phyloP scores from a whole-genome alignment of 495 filamentous ascomycete genomes.

The Aspergillus bertholletiae region DNA sequence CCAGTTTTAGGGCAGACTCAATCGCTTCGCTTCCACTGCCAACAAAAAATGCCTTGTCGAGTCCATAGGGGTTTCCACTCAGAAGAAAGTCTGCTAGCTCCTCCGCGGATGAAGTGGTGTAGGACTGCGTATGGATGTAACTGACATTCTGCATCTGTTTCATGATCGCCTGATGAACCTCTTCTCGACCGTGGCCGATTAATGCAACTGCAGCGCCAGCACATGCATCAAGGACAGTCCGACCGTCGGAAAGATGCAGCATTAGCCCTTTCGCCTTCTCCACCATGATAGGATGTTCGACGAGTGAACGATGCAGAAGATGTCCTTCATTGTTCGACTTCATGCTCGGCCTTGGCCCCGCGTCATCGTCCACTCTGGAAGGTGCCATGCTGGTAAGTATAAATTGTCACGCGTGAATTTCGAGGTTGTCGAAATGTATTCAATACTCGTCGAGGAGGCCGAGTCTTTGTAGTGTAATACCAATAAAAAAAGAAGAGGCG shows the following conservation, averaged over 20 bases:
- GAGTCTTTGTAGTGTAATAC: too few species aligned
- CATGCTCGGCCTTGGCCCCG: background rate
- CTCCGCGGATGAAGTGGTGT: conserved; percentile 28
- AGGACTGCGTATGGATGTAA: conserved; percentile 40
- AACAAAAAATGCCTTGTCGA: conserved; percentile 21
- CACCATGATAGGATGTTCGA: background rate
- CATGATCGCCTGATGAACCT: conserved; percentile 32
- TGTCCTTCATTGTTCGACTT: background rate
- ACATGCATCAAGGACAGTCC: background rate
- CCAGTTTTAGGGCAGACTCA: conserved; percentile 54
- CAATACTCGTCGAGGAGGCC: too few species aligned
- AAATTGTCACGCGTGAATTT: too few species aligned
- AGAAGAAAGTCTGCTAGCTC: conserved; percentile 22
- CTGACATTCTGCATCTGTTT: conserved; percentile 32
- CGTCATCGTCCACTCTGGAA: too few species aligned
- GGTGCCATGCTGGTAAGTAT: too few species aligned
- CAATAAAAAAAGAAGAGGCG: too few species aligned
- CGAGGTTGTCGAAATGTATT: too few species aligned
- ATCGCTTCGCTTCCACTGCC: conserved; percentile 48
- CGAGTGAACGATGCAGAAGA: background rate
- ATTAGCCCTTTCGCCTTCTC: background rate
- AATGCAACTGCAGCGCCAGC: conserved; percentile 31
- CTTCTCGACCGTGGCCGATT: conserved; percentile 26
- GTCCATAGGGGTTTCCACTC: conserved; percentile 16
- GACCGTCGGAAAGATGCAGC: background rate